A percentile compares a stretch with the other conserved stretches of the same genome.
These are phyloP conservation scores for Neoboletus subvelutipes DNA, from an alignment of 768 basidiomycete genomes.

Conservation along the genomic window DNA sequence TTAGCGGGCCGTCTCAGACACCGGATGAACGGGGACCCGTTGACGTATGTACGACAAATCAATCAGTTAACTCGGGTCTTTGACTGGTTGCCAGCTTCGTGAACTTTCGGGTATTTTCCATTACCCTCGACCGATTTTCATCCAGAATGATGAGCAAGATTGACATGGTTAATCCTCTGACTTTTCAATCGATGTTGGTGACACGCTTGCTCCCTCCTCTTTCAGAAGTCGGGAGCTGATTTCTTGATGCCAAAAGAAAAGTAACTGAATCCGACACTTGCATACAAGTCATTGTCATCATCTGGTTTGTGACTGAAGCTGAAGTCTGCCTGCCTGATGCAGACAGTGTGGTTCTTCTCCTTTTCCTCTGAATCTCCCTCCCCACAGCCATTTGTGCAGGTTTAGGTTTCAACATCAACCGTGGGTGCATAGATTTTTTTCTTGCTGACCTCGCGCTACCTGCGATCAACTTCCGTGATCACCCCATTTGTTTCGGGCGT, in stretches of 20 bases:
- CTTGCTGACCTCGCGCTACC: neutral
- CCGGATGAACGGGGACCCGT: neutral
- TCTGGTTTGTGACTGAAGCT: neutral
- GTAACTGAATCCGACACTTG: neutral
- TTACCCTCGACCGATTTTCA: no score
- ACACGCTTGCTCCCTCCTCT: neutral
- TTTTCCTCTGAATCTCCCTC: neutral
- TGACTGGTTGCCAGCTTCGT: no score
- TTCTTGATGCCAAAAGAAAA: neutral
- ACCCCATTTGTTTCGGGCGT: neutral
- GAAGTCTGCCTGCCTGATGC: neutral
- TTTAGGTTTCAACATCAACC: neutral
- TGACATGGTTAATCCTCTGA: neutral
- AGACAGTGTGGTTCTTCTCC: neutral
- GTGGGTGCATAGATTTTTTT: neutral
- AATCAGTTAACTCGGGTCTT: neutral
- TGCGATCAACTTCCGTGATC: conserved; percentile 6
- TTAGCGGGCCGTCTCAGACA: neutral
- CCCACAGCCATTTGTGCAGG: neutral
- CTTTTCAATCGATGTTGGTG: neutral
- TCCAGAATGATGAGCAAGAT: no score
- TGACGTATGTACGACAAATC: neutral
- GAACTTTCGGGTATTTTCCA: no score
- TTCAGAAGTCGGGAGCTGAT: no score
- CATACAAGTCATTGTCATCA: neutral